phyloP scores from a whole-genome alignment of 1,284 basidiomycete species.

The Papiliotrema flavescens region DNA sequence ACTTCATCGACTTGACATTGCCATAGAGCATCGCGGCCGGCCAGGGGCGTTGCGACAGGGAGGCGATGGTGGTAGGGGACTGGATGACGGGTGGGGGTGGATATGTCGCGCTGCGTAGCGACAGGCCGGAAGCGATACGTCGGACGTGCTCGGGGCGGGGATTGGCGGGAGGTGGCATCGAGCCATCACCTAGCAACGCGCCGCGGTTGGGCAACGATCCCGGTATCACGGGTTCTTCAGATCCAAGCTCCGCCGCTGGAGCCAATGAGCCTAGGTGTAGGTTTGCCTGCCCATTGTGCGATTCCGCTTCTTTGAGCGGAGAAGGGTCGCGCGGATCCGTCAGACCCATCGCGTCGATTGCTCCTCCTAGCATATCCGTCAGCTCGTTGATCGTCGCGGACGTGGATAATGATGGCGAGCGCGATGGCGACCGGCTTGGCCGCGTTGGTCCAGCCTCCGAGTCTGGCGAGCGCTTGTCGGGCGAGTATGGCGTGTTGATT shows the following conservation, averaged over 20 bases:
- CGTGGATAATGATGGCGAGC: conserved; percentile 4
- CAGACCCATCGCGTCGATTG: conserved; percentile 46
- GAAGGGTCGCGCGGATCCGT: conserved; percentile 37
- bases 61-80: conserved; percentile 32
- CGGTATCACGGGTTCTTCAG: conserved; percentile 40
- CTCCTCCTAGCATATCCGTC: conserved; percentile 44
- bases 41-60: conserved; percentile 53
- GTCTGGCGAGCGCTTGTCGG: conserved; percentile 54
- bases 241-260: conserved; percentile 55
- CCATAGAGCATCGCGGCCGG: conserved; percentile 71
- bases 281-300: conserved; percentile 13
- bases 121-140: not conserved
- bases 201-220: conserved; percentile 46
- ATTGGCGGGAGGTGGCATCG: conserved; percentile 4
- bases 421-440: conserved; percentile 53
- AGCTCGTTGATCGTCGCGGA: conserved; percentile 42
- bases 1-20: conserved; percentile 62
- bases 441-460: conserved; percentile 1
- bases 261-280: conserved; percentile 23
- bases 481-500: conserved; percentile 51
- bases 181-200: conserved; percentile 9
- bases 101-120: not conserved
- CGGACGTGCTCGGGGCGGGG: not conserved
- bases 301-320: conserved; percentile 30
- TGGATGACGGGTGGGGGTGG: conserved; percentile 4